Evolutionary conservation across 2,329 filamentous ascomycete species (phyloP).

Genomic region (Aspergillus aculeatus): DNA sequence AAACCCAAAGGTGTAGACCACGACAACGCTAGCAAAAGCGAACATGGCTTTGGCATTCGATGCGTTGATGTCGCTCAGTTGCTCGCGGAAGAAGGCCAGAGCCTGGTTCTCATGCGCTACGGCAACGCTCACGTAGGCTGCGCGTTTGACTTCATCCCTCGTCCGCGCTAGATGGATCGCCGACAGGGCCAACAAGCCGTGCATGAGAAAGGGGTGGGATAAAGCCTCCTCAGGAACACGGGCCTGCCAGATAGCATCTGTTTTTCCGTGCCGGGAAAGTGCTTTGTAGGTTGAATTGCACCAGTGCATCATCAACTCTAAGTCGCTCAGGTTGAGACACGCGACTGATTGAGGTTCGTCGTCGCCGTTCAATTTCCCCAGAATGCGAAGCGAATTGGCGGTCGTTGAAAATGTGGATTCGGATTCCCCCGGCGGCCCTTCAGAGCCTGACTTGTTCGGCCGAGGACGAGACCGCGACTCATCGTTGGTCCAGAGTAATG

Average conservation of each 20-base stretch:
- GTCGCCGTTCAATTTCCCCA: conserved; percentile 22
- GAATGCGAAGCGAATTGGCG: conserved; percentile 25
- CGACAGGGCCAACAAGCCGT: conserved; percentile 36
- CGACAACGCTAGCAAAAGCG: conserved; percentile 37
- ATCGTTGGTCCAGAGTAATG: conserved; percentile 34
- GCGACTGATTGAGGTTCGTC: conserved; percentile 11
- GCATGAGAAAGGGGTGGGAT: conserved; percentile 37
- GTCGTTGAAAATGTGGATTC: conserved; percentile 12
- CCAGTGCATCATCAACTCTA: conserved; percentile 45
- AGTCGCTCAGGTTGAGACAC: conserved; percentile 45
- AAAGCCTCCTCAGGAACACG: conserved; percentile 35
- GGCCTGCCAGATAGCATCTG: conserved; percentile 35
- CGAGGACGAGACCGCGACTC: conserved; percentile 16
- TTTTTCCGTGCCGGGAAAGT: conserved; percentile 29
- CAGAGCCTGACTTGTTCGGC: conserved; percentile 21
- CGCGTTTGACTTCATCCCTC: conserved; percentile 22
- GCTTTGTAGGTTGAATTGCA: conserved; percentile 35
- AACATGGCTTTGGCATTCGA: conserved; percentile 44
- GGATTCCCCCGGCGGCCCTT: conserved; percentile 16
- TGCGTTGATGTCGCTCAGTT: conserved; percentile 32
- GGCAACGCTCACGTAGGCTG: conserved; percentile 36
- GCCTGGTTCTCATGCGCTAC: conserved; percentile 37
- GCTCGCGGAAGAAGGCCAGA: conserved; percentile 35
- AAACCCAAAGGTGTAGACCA: conserved; percentile 40
- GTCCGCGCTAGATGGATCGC: conserved; percentile 36